A percentile compares a stretch with the other conserved stretches of the same genome.
Conservation (phyloP, 257 asterid species). For the Salvia hispanica region DNA sequence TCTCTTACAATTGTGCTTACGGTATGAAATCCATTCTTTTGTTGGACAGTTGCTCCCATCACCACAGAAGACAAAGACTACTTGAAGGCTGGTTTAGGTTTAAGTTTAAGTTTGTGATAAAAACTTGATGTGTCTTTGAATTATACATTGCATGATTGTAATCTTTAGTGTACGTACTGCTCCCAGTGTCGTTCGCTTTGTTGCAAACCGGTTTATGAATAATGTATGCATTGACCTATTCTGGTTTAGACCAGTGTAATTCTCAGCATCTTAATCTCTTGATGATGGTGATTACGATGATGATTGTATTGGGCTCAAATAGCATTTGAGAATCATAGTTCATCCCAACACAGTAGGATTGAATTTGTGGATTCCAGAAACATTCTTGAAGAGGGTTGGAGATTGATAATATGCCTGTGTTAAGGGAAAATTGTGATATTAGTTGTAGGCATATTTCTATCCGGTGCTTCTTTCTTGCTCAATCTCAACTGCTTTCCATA, state of each 20-base stretch:
- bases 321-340: too few relatives aligned
- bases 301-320: too few relatives aligned
- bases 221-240: constrained; percentile 26
- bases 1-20: neutral
- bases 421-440: too few relatives aligned
- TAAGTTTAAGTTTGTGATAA: neutral
- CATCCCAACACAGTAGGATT: too few relatives aligned
- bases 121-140: constrained; percentile 17
- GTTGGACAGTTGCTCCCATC: constrained; percentile 72
- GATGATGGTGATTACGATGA: neutral
- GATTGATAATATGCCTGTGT: too few relatives aligned
- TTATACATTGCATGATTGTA: constrained; percentile 11
- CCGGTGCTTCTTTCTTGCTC: too few relatives aligned
- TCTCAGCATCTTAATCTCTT: neutral
- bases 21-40: neutral
- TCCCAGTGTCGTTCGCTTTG: constrained; percentile 15
- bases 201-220: constrained; percentile 13
- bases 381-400: too few relatives aligned
- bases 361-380: too few relatives aligned
- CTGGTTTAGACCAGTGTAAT: constrained; percentile 15
- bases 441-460: too few relatives aligned
- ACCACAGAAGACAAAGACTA: constrained; percentile 61
- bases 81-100: constrained; percentile 47
- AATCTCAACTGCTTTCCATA: too few relatives aligned
- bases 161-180: constrained; percentile 2